Base-by-base conservation (phyloP, 2,329 filamentous ascomycete genomes). In the Penicillium decumbens region DNA sequence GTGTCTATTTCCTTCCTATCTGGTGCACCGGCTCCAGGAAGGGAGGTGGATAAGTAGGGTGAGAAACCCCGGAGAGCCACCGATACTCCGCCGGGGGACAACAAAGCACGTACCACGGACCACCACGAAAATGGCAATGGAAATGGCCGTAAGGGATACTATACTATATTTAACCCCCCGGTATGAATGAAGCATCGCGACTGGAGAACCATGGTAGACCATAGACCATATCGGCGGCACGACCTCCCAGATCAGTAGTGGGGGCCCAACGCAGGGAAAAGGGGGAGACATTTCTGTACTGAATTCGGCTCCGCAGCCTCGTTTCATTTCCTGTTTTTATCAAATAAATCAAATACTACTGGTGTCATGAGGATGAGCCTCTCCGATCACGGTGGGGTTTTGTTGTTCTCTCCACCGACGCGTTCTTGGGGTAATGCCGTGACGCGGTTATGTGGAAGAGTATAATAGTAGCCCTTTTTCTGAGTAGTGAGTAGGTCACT, bases 321-420 rank as follows among this genome's bases (percentile, higher is more conserved):
- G 18, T 20, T 18, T 12, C 8, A 41, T 24, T 45, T 39, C 25
- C 32, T 35, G 32, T 35, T 35, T 18, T 40, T 25, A 15, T 27
- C 15, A 37, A 37, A 20, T 20, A 20, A 37, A 37, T 37, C 8
- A 9, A 18, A 35, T 20, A 35, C 32, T 40, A 23, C 42, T 49
- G 43, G 39, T 45, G 50, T 54, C 45, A 46, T 43, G 30, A 30
- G 24, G 49, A 33, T 58, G 58, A 58, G 60, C 25, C 25, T 45
- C 47, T 57, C 54, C 54, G 47, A 55, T 53, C 49, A 50, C 54
- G 54, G 54, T 56, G 52, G 52, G 47, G 54, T 29, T 41, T 43
- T 43, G 40, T 29, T 46, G 28, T 51, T 58, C 39, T 56, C 58
- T 55, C 62, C 62, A 65, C 61, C 35, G 47, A 58, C 55, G 59